A percentile compares a stretch with the other conserved stretches of the same genome.
These are phyloP conservation scores for Candida sanyaensis DNA, from an alignment of 1,139 yeast species.

Conservation along the genomic window DNA sequence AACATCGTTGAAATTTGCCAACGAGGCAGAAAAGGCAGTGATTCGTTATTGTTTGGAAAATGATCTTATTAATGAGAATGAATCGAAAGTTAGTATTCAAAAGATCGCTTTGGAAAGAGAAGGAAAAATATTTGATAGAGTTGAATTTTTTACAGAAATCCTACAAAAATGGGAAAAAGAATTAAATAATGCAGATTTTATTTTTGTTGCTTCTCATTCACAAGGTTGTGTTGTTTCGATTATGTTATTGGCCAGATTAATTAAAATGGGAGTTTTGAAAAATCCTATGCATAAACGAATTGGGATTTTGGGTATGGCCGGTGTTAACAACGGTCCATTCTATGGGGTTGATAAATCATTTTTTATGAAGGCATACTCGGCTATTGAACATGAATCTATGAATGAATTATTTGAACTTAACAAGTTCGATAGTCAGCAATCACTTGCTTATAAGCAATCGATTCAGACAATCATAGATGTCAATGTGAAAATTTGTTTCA, in stretches of 20 bases:
- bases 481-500: conserved; percentile 75
- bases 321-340: conserved; percentile 90
- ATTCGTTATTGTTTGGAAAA: conserved; percentile 70
- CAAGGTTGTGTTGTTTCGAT: conserved; percentile 95
- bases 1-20: conserved; percentile 82
- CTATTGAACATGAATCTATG: conserved; percentile 86
- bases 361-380: conserved; percentile 83
- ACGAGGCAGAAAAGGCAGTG: conserved; percentile 80
- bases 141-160: conserved; percentile 73
- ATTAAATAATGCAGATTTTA: conserved; percentile 75
- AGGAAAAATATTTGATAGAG: conserved; percentile 85
- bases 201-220: conserved; percentile 89
- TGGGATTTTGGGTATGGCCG: conserved; percentile 92
- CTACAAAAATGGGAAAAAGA: conserved; percentile 72
- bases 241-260: conserved; percentile 68
- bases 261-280: conserved; percentile 67
- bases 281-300: conserved; percentile 51
- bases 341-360: conserved; percentile 84
- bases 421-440: conserved; percentile 68
- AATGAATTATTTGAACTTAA: conserved; percentile 87
- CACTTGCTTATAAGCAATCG: conserved; percentile 69
- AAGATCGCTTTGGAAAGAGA: conserved; percentile 93
- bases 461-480: conserved; percentile 63
- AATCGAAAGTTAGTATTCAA: conserved; percentile 62
- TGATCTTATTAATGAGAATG: conserved; percentile 39